Evolutionary conservation across 441 rosid genomes (phyloP).

Genomic region (Pelargonium fulgidum): DNA sequence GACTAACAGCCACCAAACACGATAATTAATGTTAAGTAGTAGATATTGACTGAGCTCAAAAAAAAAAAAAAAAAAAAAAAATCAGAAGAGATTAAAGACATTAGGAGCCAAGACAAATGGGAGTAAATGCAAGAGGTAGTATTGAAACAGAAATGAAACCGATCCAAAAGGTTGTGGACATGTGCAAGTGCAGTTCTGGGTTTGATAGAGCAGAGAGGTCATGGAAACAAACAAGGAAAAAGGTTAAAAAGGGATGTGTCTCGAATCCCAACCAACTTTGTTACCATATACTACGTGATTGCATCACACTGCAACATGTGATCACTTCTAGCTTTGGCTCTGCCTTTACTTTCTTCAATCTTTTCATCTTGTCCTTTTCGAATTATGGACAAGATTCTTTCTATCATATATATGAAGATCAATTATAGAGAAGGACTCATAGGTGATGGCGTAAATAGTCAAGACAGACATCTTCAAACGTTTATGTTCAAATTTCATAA

Average conservation of each 20-base stretch:
- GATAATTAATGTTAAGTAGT: too few relatives aligned
- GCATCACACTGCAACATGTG: constrained; percentile 8
- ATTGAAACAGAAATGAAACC: background rate
- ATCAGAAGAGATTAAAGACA: too few relatives aligned
- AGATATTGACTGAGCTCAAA: too few relatives aligned
- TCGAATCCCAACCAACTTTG: background rate
- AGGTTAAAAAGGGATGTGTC: background rate
- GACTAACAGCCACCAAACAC: too few relatives aligned
- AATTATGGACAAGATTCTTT: background rate
- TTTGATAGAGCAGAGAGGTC: background rate
- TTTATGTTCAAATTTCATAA: too few relatives aligned
- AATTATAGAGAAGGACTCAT: too few relatives aligned
- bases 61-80: too few relatives aligned
- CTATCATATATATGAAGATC: background rate
- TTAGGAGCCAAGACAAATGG: too few relatives aligned
- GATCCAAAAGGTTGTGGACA: background rate
- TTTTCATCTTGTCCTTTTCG: background rate
- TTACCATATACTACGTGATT: too few relatives aligned
- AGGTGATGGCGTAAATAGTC: too few relatives aligned
- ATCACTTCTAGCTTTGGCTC: background rate
- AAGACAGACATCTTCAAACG: too few relatives aligned
- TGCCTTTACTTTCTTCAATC: background rate
- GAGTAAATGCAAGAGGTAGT: too few relatives aligned
- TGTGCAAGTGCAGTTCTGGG: background rate
- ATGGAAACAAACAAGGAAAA: background rate